Evolutionary conservation across 768 basidiomycete genomes (phyloP).

Genomic region (Pleurotus djamor): DNA sequence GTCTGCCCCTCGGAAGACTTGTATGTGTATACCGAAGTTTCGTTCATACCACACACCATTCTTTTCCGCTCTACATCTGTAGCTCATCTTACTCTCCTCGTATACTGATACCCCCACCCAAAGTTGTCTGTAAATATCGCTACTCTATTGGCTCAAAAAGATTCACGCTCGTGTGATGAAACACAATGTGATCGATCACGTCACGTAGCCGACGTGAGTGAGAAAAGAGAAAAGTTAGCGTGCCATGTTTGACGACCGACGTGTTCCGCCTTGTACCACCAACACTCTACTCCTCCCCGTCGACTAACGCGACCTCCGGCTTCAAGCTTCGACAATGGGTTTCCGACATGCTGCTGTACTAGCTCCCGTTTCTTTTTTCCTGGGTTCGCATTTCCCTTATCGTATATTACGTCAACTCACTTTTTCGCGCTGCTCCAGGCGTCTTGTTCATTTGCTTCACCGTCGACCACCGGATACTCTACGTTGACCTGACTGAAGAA

Average conservation of each 20-base stretch:
- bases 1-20: not conserved
- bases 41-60: not conserved
- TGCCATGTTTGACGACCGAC: too few relatives aligned
- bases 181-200: too few relatives aligned
- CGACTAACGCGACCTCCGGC: not conserved
- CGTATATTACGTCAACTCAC: slow-evolving; percentile 12
- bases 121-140: too few relatives aligned
- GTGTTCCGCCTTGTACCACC: not conserved
- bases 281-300: not conserved
- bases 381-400: slow-evolving; percentile 52
- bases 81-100: not conserved
- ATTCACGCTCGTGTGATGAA: too few relatives aligned
- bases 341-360: slow-evolving; percentile 90
- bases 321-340: slow-evolving; percentile 43
- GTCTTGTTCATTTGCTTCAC: slow-evolving; percentile 83
- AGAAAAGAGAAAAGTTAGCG: too few relatives aligned
- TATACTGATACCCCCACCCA: not conserved
- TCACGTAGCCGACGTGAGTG: too few relatives aligned
- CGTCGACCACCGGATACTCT: slow-evolving; percentile 85
- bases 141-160: too few relatives aligned
- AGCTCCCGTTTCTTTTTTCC: slow-evolving; percentile 84
- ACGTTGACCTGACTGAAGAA: slow-evolving; percentile 61
- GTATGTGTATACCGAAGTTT: slow-evolving; percentile 4
- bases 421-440: slow-evolving; percentile 36
- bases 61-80: not conserved